Percentiles rank a stretch among this genome's conserved stretches.
phyloP scores from a whole-genome alignment of 805 yeast species.

The Yamadazyma ubonensis region DNA sequence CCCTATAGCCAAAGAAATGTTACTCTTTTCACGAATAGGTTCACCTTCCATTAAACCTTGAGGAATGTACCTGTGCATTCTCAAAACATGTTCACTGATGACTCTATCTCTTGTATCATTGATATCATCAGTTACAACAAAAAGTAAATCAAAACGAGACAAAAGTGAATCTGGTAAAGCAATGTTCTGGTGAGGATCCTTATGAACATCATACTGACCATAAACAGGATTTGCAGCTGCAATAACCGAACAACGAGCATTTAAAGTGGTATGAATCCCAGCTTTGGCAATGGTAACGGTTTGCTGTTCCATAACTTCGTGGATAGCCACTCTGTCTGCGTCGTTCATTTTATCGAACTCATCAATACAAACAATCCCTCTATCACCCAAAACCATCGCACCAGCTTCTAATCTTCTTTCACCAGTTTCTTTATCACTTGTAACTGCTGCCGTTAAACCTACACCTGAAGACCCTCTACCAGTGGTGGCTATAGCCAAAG shows the following conservation, averaged over 20 bases:
- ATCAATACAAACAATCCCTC: constrained; percentile 97
- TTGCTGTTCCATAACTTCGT: constrained; percentile 99
- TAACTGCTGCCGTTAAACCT: constrained; percentile 98
- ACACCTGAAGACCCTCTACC: constrained; percentile 99
- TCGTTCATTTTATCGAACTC: constrained; percentile 99
- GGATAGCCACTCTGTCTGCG: constrained; percentile 94
- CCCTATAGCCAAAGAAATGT: constrained; percentile 79
- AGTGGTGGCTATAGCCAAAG: constrained; percentile 94
- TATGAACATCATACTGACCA: constrained; percentile 94
- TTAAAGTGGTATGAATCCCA: constrained; percentile 93
- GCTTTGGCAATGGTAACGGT: constrained; percentile 98
- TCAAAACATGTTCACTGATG: constrained; percentile 90
- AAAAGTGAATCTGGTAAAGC: constrained; percentile 95
- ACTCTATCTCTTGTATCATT: constrained; percentile 79
- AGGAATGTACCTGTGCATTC: constrained; percentile 88
- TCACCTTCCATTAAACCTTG: constrained; percentile 90
- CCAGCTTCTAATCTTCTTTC: constrained; percentile 97
- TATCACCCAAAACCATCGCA: constrained; percentile 97
- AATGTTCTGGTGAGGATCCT: constrained; percentile 94
- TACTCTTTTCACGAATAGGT: constrained; percentile 78
- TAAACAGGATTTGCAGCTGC: constrained; percentile 98
- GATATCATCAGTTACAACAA: constrained; percentile 94
- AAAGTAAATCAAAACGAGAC: constrained; percentile 93
- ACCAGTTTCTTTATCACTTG: constrained; percentile 94
- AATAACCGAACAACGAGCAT: constrained; percentile 93